Conservation (phyloP, 768 basidiomycete genomes). For the Dioszegia aurantiaca region DNA sequence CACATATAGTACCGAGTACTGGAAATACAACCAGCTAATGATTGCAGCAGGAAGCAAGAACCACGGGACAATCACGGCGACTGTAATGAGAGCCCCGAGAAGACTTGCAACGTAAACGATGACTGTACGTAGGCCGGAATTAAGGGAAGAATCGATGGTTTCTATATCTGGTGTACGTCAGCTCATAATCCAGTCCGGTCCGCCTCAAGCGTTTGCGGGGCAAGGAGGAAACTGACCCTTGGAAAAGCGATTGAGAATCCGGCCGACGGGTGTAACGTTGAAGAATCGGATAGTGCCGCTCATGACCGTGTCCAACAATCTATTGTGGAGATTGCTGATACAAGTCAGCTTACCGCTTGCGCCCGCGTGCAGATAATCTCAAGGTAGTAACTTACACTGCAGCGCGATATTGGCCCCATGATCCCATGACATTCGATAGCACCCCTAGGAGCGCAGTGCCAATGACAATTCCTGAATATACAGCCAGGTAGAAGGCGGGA, state of each 20-base stretch:
- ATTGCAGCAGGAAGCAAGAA: constrained; percentile 75
- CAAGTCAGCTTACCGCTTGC: constrained; percentile 10
- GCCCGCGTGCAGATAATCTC: background rate
- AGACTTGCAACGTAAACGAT: constrained; percentile 75
- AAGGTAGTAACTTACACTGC: constrained; percentile 26
- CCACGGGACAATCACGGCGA: constrained; percentile 66
- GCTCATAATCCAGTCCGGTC: too few relatives aligned
- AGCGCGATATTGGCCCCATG: constrained; percentile 41
- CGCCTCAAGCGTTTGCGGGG: background rate
- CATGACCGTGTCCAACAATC: constrained; percentile 39
- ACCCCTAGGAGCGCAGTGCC: constrained; percentile 31
- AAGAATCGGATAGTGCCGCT: constrained; percentile 48
- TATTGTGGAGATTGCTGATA: constrained; percentile 37
- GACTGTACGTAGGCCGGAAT: constrained; percentile 63
- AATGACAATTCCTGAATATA: constrained; percentile 39
- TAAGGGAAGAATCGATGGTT: constrained; percentile 69
- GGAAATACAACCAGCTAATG: constrained; percentile 71
- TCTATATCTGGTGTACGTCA: constrained; percentile 61
- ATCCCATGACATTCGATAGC: constrained; percentile 23
- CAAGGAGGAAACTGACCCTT: constrained; percentile 32
- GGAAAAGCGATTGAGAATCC: constrained; percentile 82
- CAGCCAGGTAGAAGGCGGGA: constrained; percentile 38
- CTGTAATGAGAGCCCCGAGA: constrained; percentile 62
- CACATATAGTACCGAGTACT: constrained; percentile 58
- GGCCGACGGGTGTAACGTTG: constrained; percentile 57